Evolutionary conservation across 129 eudicot species (phyloP), one percentile per base, ranked within the genome.

Genomic region (Escallonia rubra): DNA sequence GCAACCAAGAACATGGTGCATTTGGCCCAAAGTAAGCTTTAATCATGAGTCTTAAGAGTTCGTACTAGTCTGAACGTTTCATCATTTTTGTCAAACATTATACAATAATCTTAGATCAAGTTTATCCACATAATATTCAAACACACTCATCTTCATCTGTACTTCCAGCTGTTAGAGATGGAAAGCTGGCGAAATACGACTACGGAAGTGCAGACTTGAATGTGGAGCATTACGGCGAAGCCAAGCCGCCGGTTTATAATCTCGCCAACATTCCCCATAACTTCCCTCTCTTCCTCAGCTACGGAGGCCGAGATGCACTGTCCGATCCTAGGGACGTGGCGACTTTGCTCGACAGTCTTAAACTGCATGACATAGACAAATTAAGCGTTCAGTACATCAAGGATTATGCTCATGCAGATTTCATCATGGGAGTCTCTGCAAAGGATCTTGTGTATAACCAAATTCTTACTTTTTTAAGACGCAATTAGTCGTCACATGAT

Each of bases 371-470:
- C 51, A 50, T 40, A 57, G 91, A 86, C 75, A 91, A 88, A 80
- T 74, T 83, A 8, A 79, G 79, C 45, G 85, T 91, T 46, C 96
- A 91, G 64, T 88, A 71, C 73, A 71, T 91, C 65, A 72, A 85
- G 76, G 81, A 90, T n/a, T 87, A 66, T 65, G 97, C 89, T 52
- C 97, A 91, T 78, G 94, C 85, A 1, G 97, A 91, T 74, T 91
- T 83, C 79, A 78, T 91, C 59, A 81, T 87, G 88, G 97, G 85
- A 9, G 62, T 82, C 8, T 85, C 78, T 12, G 94, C 96, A 14
- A 91, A 91, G 67, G 82, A 91, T 71, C 7, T 88, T 34, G 83
- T 92, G 60, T 88, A 86, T 70, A 76, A 78, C 63, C 80, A 82
- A 72, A 54, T 92, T 69, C 63, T 86, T 56, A 61, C 73, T 5